These are phyloP conservation scores for Pilaira anomala DNA, from an alignment of 192 early-diverging fungal species.

Conservation along the genomic window DNA sequence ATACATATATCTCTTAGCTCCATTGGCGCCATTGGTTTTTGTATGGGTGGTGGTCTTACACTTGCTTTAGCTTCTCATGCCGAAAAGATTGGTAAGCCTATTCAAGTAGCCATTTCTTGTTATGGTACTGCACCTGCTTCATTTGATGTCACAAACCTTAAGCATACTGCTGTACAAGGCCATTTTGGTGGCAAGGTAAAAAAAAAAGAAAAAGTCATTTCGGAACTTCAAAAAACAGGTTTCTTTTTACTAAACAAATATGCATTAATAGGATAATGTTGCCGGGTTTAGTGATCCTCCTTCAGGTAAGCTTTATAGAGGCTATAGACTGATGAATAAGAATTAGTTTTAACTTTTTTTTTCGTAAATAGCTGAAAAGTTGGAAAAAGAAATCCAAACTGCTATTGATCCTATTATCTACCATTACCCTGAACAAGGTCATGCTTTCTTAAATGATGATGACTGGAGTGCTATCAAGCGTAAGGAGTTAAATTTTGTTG, in stretches of 20 bases:
- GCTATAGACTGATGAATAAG: not conserved
- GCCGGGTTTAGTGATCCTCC: constrained; percentile 34
- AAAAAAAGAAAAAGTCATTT: not conserved
- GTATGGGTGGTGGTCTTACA: constrained; percentile 48
- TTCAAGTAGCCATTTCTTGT: constrained; percentile 27
- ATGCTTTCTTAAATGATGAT: constrained; percentile 43
- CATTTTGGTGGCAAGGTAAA: constrained; percentile 31
- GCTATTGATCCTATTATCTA: constrained; percentile 21
- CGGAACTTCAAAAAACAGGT: not conserved
- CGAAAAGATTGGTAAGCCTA: constrained; percentile 19
- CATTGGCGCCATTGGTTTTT: constrained; percentile 47
- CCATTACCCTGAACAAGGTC: constrained; percentile 37
- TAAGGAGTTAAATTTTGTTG: constrained; percentile 36
- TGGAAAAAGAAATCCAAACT: constrained; percentile 21
- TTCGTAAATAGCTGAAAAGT: constrained; percentile 11
- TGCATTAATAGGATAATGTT: constrained; percentile 24
- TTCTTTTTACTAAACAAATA: not conserved
- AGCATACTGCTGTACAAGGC: constrained; percentile 30
- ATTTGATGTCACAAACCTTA: constrained; percentile 27
- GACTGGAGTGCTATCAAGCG: constrained; percentile 28
- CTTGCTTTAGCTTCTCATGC: constrained; percentile 41
- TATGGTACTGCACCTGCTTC: constrained; percentile 29
- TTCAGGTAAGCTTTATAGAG: too few species aligned
- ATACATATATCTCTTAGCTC: constrained; percentile 22
- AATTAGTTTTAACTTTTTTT: not conserved